Evolutionary conservation across 2,329 filamentous ascomycete species (phyloP).

Genomic region (Ascocoryne sarcoides): DNA sequence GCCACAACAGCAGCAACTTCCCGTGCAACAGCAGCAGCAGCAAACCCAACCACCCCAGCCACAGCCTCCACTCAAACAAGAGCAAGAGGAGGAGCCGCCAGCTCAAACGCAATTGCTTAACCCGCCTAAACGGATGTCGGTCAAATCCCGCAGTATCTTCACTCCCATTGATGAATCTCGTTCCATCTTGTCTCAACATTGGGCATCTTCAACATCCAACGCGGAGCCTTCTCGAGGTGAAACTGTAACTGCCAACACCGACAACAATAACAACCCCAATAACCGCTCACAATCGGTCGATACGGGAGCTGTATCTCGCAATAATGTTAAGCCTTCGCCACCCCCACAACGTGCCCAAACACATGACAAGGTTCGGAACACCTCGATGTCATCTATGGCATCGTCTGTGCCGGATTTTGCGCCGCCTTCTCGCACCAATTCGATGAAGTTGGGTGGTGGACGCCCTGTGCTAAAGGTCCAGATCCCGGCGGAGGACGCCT

Average conservation of each 20-base stretch:
- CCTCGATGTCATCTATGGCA: constrained; percentile 39
- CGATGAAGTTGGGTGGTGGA: constrained; percentile 59
- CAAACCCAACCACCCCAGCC: constrained; percentile 44
- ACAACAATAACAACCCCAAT: no score
- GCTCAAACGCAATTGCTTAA: constrained; percentile 42
- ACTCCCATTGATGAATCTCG: constrained; percentile 92
- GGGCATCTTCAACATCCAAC: constrained; percentile 52
- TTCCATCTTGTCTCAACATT: constrained; percentile 80
- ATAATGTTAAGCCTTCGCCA: constrained; percentile 43
- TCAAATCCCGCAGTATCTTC: constrained; percentile 69
- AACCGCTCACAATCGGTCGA: constrained; percentile 59
- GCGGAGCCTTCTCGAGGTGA: constrained; percentile 26
- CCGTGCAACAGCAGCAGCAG: constrained; percentile 43
- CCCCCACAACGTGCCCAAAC: constrained; percentile 41
- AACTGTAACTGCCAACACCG: constrained; percentile 27
- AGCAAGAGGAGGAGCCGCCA: constrained; percentile 39
- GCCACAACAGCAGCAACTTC: constrained; percentile 46
- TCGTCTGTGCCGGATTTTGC: constrained; percentile 61
- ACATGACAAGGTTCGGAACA: constrained; percentile 37
- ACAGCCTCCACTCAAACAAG: constrained; percentile 38
- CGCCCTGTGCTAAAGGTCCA: constrained; percentile 85
- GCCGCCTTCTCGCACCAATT: constrained; percentile 72
- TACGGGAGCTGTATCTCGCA: constrained; percentile 45
- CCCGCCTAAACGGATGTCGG: constrained; percentile 40
- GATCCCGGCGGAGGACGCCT: constrained; percentile 77